Evolutionary conservation across 345 rosid genomes (phyloP).

Genomic region (Mercurialis annua): DNA sequence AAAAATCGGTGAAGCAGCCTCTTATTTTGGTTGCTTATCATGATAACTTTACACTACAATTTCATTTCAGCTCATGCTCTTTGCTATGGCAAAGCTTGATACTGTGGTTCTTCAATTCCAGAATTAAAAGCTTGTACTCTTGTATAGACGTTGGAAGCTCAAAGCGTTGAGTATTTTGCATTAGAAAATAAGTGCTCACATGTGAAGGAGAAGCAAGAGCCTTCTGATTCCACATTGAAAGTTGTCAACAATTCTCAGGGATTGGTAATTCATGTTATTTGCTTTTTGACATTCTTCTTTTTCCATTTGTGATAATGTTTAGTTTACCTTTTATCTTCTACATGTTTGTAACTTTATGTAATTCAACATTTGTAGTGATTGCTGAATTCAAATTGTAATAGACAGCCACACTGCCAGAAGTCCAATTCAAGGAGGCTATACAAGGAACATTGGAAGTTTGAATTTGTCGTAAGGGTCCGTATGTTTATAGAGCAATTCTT

Average conservation of each 20-base stretch:
- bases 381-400: no score
- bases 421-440: no score
- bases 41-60: background rate
- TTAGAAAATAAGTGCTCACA: constrained; percentile 57
- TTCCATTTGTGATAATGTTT: no score
- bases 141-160: constrained; percentile 78
- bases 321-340: no score
- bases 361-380: no score
- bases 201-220: constrained; percentile 56
- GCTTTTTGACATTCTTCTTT: background rate
- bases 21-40: background rate
- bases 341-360: no score
- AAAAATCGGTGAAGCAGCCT: no score
- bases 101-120: constrained; percentile 75
- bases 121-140: constrained; percentile 82
- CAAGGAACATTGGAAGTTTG: no score
- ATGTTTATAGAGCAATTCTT: no score
- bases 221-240: constrained; percentile 52
- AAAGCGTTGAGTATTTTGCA: constrained; percentile 63
- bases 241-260: constrained; percentile 66
- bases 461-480: no score
- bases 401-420: no score
- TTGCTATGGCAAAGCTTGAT: constrained; percentile 52
- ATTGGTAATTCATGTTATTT: constrained; percentile 40
- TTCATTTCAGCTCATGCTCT: constrained; percentile 13